Conservation (phyloP, 768 basidiomycete genomes). For the Imleria badia region DNA sequence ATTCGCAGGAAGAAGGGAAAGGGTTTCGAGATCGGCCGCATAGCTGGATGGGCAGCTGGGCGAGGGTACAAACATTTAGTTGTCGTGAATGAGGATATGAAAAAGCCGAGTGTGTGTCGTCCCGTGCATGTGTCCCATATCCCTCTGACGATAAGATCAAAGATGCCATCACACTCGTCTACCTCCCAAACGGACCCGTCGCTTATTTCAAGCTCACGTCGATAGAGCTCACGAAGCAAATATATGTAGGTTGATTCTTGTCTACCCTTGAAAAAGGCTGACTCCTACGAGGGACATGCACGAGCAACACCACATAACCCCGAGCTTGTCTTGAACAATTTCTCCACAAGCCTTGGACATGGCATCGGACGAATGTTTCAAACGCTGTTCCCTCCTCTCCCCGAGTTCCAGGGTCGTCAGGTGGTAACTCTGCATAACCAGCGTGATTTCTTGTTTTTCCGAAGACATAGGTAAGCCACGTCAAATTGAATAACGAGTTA, state of each 20-base stretch:
- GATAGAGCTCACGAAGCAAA: constrained; percentile 80
- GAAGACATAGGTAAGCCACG: constrained; percentile 77
- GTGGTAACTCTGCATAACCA: constrained; percentile 98
- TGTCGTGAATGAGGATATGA: constrained; percentile 95
- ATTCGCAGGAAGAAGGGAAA: constrained; percentile 83
- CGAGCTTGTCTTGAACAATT: constrained; percentile 92
- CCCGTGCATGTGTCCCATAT: background rate
- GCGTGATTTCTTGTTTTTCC: constrained; percentile 96
- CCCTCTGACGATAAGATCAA: constrained; percentile 7
- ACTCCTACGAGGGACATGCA: constrained; percentile 72
- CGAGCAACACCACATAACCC: constrained; percentile 90
- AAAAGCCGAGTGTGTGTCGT: constrained; percentile 77
- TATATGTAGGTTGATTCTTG: constrained; percentile 59
- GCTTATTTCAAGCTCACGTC: constrained; percentile 95
- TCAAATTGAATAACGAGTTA: background rate
- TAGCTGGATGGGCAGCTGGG: constrained; percentile 91
- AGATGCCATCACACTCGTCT: constrained; percentile 93
- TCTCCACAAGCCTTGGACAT: constrained; percentile 92
- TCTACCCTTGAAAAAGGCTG: background rate
- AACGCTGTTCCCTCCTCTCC: constrained; percentile 91
- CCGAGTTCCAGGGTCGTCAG: constrained; percentile 94
- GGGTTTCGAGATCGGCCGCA: constrained; percentile 86
- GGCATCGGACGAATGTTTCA: constrained; percentile 95
- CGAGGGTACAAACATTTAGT: constrained; percentile 85
- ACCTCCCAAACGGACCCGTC: constrained; percentile 90